Conservation (phyloP, 1,284 basidiomycete genomes). For the Earliella scabrosa region DNA sequence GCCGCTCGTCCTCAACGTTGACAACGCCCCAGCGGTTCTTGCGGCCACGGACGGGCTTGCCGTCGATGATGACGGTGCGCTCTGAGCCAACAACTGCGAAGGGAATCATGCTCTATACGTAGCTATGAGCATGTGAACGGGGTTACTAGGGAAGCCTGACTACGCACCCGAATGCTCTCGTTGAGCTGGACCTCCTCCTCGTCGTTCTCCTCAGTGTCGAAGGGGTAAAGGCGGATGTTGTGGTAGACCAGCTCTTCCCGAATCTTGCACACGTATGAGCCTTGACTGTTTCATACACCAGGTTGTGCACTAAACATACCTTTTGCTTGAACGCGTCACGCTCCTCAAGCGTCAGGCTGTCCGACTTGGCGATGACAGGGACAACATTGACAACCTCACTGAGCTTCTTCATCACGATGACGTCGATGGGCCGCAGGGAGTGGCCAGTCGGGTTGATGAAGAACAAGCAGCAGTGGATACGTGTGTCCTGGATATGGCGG, state of each 20-base stretch:
- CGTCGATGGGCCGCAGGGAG: conserved; percentile 91
- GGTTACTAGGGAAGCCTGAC: neutral
- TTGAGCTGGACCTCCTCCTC: conserved; percentile 92
- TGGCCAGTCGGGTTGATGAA: conserved; percentile 99
- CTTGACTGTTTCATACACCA: too few species aligned
- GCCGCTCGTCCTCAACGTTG: conserved; percentile 95
- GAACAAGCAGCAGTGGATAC: conserved; percentile 98
- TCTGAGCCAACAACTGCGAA: conserved; percentile 98
- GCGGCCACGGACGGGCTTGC: conserved; percentile 92
- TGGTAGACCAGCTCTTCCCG: conserved; percentile 92
- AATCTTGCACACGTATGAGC: conserved; percentile 73
- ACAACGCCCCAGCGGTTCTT: conserved; percentile 99
- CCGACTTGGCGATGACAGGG: conserved; percentile 98
- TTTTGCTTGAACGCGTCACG: conserved; percentile 92
- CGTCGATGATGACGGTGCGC: conserved; percentile 92
- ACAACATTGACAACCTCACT: conserved; percentile 99
- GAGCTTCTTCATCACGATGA: conserved; percentile 99
- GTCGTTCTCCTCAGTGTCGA: conserved; percentile 96
- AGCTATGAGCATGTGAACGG: neutral
- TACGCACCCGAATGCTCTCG: conserved; percentile 83
- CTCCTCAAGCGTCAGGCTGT: conserved; percentile 94
- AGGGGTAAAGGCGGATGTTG: conserved; percentile 95
- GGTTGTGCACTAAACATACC: too few species aligned
- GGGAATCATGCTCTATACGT: conserved; percentile 83
- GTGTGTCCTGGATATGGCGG: conserved; percentile 97